Percentiles rank a stretch among this genome's conserved stretches.
Conservation (phyloP, 1,139 yeast species). For the Hanseniaspora uvarum region DNA sequence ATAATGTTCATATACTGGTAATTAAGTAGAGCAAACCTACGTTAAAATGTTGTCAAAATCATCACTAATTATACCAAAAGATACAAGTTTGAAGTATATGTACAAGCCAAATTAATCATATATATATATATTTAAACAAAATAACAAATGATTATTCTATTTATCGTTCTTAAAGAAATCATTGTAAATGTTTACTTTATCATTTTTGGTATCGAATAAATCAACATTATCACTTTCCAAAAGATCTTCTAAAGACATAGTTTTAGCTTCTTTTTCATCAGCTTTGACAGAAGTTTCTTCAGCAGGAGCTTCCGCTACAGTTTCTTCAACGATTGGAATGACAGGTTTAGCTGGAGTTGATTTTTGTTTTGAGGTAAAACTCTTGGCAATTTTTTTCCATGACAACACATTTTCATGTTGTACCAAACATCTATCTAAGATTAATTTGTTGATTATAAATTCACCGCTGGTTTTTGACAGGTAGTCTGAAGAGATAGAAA, state of each 20-base stretch:
- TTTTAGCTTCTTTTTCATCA: not conserved
- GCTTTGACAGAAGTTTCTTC: not conserved
- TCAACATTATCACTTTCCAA: not conserved
- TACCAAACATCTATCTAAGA: constrained; percentile 1
- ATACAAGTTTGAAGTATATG: not conserved
- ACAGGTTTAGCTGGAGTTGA: not conserved
- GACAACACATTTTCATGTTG: not conserved
- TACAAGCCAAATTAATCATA: not conserved
- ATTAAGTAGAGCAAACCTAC: not conserved
- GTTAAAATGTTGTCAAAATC: not conserved
- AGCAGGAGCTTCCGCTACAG: not conserved
- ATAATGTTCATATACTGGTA: no score
- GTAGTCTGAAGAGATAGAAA: not conserved
- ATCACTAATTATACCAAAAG: no score
- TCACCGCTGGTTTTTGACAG: not conserved
- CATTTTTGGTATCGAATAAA: not conserved
- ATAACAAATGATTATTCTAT: no score
- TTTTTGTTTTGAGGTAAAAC: not conserved
- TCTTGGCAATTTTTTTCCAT: not conserved
- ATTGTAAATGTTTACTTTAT: not conserved
- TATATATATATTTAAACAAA: not conserved
- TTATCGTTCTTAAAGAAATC: constrained; percentile 1
- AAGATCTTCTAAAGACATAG: not conserved
- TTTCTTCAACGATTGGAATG: not conserved
- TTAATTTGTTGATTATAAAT: not conserved